Percentiles rank a stretch among this genome's conserved stretches.
Conservation (phyloP, 129 eudicot species). For the Escallonia rubra region DNA sequence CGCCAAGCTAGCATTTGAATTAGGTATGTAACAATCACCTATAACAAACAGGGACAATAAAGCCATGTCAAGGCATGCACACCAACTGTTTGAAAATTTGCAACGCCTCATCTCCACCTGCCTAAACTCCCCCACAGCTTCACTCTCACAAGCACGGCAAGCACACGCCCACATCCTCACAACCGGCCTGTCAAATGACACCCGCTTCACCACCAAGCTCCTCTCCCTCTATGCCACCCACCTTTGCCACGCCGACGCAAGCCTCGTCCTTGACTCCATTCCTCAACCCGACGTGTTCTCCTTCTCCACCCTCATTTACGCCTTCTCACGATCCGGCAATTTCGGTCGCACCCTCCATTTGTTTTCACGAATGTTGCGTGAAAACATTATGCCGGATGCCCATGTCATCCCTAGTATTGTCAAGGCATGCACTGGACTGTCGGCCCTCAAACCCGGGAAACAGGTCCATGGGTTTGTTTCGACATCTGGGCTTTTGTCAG, state of each 20-base stretch:
- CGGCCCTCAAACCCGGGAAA: conserved; percentile 24
- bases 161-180: conserved; percentile 66
- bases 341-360: conserved; percentile 20
- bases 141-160: conserved; percentile 53
- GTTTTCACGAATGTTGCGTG: conserved; percentile 40
- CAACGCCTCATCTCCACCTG: conserved; percentile 13
- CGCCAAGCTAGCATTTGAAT: no score
- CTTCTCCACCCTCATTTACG: conserved; percentile 58
- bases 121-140: conserved; percentile 24
- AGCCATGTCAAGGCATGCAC: conserved; percentile 27
- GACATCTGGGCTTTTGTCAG: conserved; percentile 45
- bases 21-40: no score
- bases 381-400: conserved; percentile 45
- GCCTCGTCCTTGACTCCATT: conserved; percentile 29
- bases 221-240: conserved; percentile 65
- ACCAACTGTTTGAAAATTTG: conserved; percentile 20
- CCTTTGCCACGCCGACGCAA: conserved; percentile 43
- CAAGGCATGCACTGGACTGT: conserved; percentile 58
- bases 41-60: neutral
- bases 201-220: conserved; percentile 53
- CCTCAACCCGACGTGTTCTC: conserved; percentile 43
- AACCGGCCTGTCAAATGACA: conserved; percentile 26
- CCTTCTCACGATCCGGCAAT: conserved; percentile 37
- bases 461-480: conserved; percentile 62
- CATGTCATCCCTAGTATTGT: conserved; percentile 47